phyloP scores from a whole-genome alignment of 208 protist species.

The Willaertia magna region DNA sequence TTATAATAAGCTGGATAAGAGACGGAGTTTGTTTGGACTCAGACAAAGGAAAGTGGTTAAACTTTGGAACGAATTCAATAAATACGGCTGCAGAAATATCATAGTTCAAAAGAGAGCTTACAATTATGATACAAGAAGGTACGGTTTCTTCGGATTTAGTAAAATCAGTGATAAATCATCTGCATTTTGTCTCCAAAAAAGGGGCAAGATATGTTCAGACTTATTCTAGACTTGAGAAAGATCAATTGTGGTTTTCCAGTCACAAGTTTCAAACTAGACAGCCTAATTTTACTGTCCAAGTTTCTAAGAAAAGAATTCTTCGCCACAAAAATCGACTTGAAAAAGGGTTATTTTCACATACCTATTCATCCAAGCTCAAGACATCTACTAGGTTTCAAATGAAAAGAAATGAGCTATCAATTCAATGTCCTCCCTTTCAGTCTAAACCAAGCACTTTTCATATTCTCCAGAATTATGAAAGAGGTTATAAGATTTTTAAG shows the following conservation, averaged over 20 bases:
- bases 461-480: not conserved
- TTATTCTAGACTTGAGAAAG: not conserved
- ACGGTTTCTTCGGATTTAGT: not conserved
- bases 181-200: not conserved
- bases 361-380: not conserved
- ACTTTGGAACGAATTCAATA: not conserved
- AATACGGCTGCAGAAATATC: not conserved
- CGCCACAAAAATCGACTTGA: not conserved
- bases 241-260: not conserved
- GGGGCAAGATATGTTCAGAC: not conserved
- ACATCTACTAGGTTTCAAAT: not conserved
- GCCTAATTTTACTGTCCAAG: not conserved
- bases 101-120: not conserved
- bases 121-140: not conserved
- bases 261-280: not conserved
- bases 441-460: not conserved
- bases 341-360: not conserved
- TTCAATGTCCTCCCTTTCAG: not conserved
- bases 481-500: not conserved
- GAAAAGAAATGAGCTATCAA: not conserved
- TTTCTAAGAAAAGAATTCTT: not conserved
- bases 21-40: not conserved
- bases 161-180: not conserved
- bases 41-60: not conserved
- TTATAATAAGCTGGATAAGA: not conserved